Evolutionary conservation across 345 rosid genomes (phyloP).

Genomic region (Boechera retrofracta): DNA sequence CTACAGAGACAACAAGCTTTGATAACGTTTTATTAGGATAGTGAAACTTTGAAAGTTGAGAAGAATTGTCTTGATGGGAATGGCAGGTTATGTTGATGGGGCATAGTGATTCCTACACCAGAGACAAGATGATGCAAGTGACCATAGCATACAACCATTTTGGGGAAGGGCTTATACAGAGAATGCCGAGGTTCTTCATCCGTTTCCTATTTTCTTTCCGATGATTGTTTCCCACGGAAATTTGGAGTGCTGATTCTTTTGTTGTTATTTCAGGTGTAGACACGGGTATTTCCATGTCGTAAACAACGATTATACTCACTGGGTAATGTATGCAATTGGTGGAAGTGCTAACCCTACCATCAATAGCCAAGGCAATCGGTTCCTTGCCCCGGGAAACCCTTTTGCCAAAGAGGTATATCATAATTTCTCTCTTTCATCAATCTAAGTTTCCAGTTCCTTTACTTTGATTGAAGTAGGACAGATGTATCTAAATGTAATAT

Average conservation of each 20-base stretch:
- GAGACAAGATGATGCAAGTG: slow-evolving; percentile 95
- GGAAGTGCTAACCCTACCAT: slow-evolving; percentile 98
- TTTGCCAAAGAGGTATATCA: slow-evolving; percentile 65
- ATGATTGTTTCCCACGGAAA: not conserved
- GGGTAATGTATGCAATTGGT: slow-evolving; percentile 99
- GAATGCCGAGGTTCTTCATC: slow-evolving; percentile 84
- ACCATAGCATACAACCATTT: slow-evolving; percentile 98
- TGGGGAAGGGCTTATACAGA: slow-evolving; percentile 97
- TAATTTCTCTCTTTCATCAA: not conserved
- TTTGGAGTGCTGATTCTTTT: not conserved
- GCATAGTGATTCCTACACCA: slow-evolving; percentile 89
- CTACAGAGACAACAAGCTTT: not conserved
- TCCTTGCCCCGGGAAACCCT: slow-evolving; percentile 80
- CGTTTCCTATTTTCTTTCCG: not conserved
- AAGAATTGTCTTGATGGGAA: not conserved
- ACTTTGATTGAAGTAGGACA: not conserved
- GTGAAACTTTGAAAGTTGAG: not conserved
- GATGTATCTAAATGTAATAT: not conserved
- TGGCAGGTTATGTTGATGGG: slow-evolving; percentile 92
- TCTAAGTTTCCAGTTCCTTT: not conserved
- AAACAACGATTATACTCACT: slow-evolving; percentile 97
- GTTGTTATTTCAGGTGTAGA: slow-evolving; percentile 68
- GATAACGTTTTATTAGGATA: not conserved
- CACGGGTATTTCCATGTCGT: slow-evolving; percentile 98
- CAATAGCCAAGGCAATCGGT: slow-evolving; percentile 95